A percentile compares a stretch with the other conserved stretches of the same genome.
These are phyloP conservation scores for Cladochytrium replicatum DNA, from an alignment of 192 early-diverging fungal genomes.

Conservation along the genomic window DNA sequence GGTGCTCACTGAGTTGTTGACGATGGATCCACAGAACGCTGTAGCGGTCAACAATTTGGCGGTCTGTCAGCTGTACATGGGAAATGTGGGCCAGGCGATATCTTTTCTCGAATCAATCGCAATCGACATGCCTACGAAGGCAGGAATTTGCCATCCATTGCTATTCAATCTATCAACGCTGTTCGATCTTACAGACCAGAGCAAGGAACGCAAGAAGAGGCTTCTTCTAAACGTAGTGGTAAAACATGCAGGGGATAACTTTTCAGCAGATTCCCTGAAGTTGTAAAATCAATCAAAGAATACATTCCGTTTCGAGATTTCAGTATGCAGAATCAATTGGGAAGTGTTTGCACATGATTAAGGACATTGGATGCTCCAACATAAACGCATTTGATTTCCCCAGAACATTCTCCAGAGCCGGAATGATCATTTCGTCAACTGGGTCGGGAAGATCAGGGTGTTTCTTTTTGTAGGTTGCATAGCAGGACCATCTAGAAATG, in stretches of 20 bases:
- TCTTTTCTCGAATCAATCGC: slow-evolving; percentile 25
- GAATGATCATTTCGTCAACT: no score
- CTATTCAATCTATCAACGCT: slow-evolving; percentile 35
- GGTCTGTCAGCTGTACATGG: slow-evolving; percentile 30
- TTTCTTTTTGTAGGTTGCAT: no score
- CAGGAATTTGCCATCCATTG: slow-evolving; percentile 12
- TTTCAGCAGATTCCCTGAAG: slow-evolving; percentile 27
- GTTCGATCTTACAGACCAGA: slow-evolving; percentile 32
- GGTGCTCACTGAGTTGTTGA: slow-evolving; percentile 19
- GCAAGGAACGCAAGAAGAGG: slow-evolving; percentile 25
- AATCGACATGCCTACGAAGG: slow-evolving; percentile 17
- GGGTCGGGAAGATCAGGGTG: no score
- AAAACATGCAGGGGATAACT: slow-evolving; percentile 28
- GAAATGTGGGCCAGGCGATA: slow-evolving; percentile 29
- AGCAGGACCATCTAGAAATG: no score
- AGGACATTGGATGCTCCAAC: no score
- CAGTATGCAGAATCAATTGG: no score
- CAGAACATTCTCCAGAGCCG: no score
- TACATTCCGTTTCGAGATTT: no score
- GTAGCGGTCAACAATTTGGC: slow-evolving; percentile 34
- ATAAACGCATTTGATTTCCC: no score
- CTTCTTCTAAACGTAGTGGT: slow-evolving; percentile 25
- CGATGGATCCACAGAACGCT: slow-evolving; percentile 5
- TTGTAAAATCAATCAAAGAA: no score
- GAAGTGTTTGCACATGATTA: no score